A percentile compares a stretch with the other conserved stretches of the same genome.
Conservation (phyloP, 306 rosid genomes). For the apple (Malus domestica) region ASM211411v1 NC_041800.1:20776233-20776732, state of each 20-base stretch:
- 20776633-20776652: neutral
- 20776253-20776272: slow-evolving; percentile 77
- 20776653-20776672: slow-evolving; percentile 29
- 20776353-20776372: slow-evolving; percentile 53
- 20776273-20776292: slow-evolving; percentile 80
- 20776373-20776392: slow-evolving; percentile 42
- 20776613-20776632: neutral
- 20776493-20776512: slow-evolving; percentile 66
- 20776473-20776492: slow-evolving; percentile 64
- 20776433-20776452: slow-evolving; percentile 76
- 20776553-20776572: slow-evolving; percentile 66
- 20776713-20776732: slow-evolving; percentile 73
- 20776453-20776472: slow-evolving; percentile 61
- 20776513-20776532: slow-evolving; percentile 69
- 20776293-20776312: slow-evolving; percentile 78
- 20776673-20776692: slow-evolving; percentile 81
- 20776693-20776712: slow-evolving; percentile 58
- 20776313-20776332: slow-evolving; percentile 72
- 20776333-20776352: slow-evolving; percentile 58
- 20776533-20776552: slow-evolving; percentile 88
- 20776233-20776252: slow-evolving; percentile 84
- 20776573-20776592: neutral
- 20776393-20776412: slow-evolving; percentile 66
- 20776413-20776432: slow-evolving; percentile 63
- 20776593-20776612: neutral